Evolutionary conservation across 192 early-diverging fungal genomes (phyloP).

Genomic region (Backusella parvicylindrica): DNA sequence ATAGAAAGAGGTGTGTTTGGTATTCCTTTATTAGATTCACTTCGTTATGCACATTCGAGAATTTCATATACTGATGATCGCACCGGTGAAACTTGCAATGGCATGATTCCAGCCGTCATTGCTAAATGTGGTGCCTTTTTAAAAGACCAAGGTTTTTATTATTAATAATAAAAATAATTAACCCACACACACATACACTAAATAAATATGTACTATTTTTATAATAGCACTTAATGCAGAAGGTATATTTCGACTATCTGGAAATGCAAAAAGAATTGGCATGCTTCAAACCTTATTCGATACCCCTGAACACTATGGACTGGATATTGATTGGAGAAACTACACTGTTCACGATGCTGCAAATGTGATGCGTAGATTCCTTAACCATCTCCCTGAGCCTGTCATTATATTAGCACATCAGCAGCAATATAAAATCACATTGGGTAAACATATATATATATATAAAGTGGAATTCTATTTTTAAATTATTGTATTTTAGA

Average conservation of each 20-base stretch:
- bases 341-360: constrained; percentile 76
- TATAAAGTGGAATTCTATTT: background rate
- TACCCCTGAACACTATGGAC: constrained; percentile 53
- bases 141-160: constrained; percentile 23
- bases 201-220: background rate
- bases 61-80: constrained; percentile 27
- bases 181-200: background rate
- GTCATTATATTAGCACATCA: constrained; percentile 66
- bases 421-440: constrained; percentile 52
- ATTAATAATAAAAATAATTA: background rate
- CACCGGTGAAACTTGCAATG: constrained; percentile 8
- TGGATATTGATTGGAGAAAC: constrained; percentile 54
- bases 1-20: constrained; percentile 25
- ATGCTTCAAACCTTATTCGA: constrained; percentile 67
- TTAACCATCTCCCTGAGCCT: constrained; percentile 69
- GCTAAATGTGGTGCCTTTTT: constrained; percentile 31
- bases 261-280: constrained; percentile 66
- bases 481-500: constrained; percentile 22
- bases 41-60: constrained; percentile 21
- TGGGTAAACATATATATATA: constrained; percentile 32
- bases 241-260: constrained; percentile 79
- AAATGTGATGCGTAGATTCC: constrained; percentile 65
- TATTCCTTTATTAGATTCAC: constrained; percentile 19
- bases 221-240: constrained; percentile 19
- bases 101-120: constrained; percentile 24